Evolutionary conservation across 441 rosid species (phyloP), one percentile per base, ranked within the genome.

Genomic region (Iberis amara): DNA sequence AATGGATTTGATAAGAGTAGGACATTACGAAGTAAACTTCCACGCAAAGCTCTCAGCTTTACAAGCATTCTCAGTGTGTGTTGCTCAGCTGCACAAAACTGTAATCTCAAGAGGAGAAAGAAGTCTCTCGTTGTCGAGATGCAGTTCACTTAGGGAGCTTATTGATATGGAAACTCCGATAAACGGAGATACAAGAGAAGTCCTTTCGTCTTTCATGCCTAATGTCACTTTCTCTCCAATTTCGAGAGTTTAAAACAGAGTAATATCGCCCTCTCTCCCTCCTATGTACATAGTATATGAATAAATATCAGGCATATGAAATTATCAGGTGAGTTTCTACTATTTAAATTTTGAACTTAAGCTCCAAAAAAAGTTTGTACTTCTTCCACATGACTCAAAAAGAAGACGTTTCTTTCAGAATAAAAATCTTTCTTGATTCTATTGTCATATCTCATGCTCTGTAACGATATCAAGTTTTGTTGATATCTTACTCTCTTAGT

Each of bases 191-290:
- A 57, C 15, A 11, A 71, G 47, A 61, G 67, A 67, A 13, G 70
- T 66, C 12, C 74, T 72, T 37, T 72, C 79, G 8, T 70, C 95
- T 33, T 94, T 77, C 41, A 65, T 72, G 55, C 74, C 83, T 31
- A 78, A 81, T 60, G 95, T 96, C 24, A 94, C 99, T 0, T 85
- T 94, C 75, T 86, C 95, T 61, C 96, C 97, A 0, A 83, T 89
- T 9, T 73, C 95, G 39, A 80, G 99, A 46, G 96, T 89, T 40
- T 94, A 76, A 55, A 51, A 52, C 1, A 52, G 9, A 38, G 54
- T 57, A 43, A 31, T 43, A 7, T 37, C 8, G 52, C 5, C 11
- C 23, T 51, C 39, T 0, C 6, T 27, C 39, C 40, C 48, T 41
- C 11, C 42, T 47, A 55, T 41, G 11, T 18, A 36, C 44, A 4